Evolutionary conservation across 306 rosid species (phyloP).

Genomic region (Sechiopsis laciniata): DNA sequence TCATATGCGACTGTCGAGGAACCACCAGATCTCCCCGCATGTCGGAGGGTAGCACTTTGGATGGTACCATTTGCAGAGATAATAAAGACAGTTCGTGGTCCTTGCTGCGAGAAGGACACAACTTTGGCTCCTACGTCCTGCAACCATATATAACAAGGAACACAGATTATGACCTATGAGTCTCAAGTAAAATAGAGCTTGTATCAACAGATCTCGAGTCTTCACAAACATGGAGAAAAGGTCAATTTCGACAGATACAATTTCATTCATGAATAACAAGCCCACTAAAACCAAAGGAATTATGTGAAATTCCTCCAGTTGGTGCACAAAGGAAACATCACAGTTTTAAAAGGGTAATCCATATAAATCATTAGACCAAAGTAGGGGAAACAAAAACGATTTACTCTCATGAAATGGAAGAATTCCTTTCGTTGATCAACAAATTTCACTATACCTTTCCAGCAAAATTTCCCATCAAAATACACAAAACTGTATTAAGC

Average conservation of each 20-base stretch:
- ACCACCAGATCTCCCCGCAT: conserved; percentile 39
- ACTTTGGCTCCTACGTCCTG: conserved; percentile 68
- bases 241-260: neutral
- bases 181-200: neutral
- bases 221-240: neutral
- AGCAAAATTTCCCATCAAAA: neutral
- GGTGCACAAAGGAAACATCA: conserved; percentile 9
- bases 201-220: neutral
- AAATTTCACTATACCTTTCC: neutral
- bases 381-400: neutral
- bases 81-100: conserved; percentile 53
- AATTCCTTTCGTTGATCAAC: neutral
- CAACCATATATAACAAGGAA: conserved; percentile 24
- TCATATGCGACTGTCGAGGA: conserved; percentile 36
- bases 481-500: neutral
- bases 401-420: neutral
- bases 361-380: neutral
- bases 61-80: conserved; percentile 70
- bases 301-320: neutral
- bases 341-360: neutral
- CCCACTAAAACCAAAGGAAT: neutral
- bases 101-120: conserved; percentile 50
- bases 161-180: conserved; percentile 14
- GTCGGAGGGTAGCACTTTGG: conserved; percentile 53
- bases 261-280: neutral